Percentiles rank a stretch among this genome's conserved stretches.
phyloP scores from a whole-genome alignment of 208 protist genomes.

The Wallacemonas collosoma region DNA sequence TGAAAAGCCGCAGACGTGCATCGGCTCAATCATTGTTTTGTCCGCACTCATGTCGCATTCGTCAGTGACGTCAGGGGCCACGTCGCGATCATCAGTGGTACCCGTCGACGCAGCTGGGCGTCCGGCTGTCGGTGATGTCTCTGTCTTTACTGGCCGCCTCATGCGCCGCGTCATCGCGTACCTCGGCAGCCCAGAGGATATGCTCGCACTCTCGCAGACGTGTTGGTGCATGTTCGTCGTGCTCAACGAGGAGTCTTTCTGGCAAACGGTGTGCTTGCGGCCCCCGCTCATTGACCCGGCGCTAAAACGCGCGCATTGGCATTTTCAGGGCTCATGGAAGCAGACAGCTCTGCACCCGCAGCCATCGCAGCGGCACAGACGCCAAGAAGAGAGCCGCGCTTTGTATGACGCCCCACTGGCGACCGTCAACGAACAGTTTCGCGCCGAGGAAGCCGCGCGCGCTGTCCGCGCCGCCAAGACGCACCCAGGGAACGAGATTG shows the following conservation, averaged over 20 bases:
- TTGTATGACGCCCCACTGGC: too few relatives aligned
- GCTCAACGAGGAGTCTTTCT: conserved; percentile 28
- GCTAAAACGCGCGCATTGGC: conserved; percentile 29
- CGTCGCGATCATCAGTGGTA: background rate
- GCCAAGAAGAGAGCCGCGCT: too few relatives aligned
- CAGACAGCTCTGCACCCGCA: conserved; percentile 21
- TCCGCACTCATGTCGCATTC: background rate
- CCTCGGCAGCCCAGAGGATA: conserved; percentile 10
- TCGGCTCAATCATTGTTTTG: background rate
- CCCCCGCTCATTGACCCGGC: conserved; percentile 25
- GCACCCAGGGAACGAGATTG: background rate
- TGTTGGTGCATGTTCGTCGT: conserved; percentile 32
- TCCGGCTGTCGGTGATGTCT: conserved; percentile 6
- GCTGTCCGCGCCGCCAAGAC: background rate
- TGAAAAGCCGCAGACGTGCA: background rate
- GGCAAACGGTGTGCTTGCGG: conserved; percentile 23
- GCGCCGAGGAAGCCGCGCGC: background rate
- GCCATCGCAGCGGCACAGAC: too few relatives aligned
- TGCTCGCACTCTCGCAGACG: conserved; percentile 22
- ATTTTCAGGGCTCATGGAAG: conserved; percentile 40
- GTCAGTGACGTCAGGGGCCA: background rate
- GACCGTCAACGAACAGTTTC: background rate
- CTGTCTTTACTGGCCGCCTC: conserved; percentile 17
- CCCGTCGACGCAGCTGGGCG: background rate
- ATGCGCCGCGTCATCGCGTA: conserved; percentile 21